phyloP scores from a whole-genome alignment of 2,329 filamentous ascomycete genomes.

The Arthrobotrys iridis region DNA sequence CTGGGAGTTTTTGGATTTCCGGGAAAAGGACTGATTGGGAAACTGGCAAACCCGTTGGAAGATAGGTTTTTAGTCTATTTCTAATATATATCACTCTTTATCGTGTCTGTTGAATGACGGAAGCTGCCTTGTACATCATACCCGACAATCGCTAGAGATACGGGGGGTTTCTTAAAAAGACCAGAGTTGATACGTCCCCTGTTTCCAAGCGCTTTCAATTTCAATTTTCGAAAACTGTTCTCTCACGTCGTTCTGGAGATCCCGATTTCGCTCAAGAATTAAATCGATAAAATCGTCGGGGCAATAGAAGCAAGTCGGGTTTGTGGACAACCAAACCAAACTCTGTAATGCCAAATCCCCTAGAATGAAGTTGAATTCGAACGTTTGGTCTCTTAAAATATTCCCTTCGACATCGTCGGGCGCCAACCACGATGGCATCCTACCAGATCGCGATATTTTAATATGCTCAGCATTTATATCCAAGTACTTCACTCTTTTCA shows the following conservation, averaged over 20 bases:
- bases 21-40: not conserved
- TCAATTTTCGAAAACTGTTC: too few relatives aligned
- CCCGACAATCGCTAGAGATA: too few relatives aligned
- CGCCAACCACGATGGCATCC: not conserved
- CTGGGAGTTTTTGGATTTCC: conserved; percentile 60
- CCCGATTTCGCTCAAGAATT: not conserved
- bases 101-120: too few relatives aligned
- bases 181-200: too few relatives aligned
- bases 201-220: too few relatives aligned
- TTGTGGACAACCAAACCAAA: not conserved
- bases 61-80: too few relatives aligned
- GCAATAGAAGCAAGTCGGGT: not conserved
- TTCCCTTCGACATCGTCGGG: not conserved
- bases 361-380: not conserved
- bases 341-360: not conserved
- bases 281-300: not conserved
- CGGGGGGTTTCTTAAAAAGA: too few relatives aligned
- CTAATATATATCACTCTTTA: too few relatives aligned
- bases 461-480: not conserved
- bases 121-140: too few relatives aligned
- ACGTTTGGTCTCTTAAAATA: not conserved
- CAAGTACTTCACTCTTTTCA: not conserved
- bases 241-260: not conserved
- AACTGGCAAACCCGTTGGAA: not conserved
- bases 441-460: too few relatives aligned